Conservation (phyloP, 208 protist genomes). For the Leishmania guyanensis region DNA sequence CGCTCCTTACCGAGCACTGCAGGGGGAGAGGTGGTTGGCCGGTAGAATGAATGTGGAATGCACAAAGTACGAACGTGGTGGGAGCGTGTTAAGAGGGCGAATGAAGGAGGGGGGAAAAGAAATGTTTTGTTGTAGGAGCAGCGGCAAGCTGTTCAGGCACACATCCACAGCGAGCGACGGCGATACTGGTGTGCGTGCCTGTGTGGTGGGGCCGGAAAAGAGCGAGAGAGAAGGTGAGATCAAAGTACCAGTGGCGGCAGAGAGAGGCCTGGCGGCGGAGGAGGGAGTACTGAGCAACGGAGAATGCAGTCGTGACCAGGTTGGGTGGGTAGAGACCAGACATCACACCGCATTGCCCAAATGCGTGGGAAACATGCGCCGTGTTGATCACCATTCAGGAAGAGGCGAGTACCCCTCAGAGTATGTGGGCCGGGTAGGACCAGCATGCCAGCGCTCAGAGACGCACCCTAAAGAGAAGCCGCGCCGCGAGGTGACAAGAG, state of each 20-base stretch:
- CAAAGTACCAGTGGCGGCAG: neutral
- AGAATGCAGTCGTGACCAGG: neutral
- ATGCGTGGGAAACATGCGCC: neutral
- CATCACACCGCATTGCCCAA: too few species aligned
- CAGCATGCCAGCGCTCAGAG: neutral
- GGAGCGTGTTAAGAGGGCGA: neutral
- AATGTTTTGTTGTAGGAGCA: neutral
- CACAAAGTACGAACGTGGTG: neutral
- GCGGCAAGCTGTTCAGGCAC: neutral
- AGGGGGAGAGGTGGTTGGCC: neutral
- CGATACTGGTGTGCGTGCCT: neutral
- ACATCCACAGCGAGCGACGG: neutral
- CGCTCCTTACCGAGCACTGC: slow-evolving; percentile 13
- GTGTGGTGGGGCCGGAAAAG: neutral
- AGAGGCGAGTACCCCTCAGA: neutral
- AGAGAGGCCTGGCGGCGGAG: neutral
- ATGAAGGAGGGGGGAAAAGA: neutral
- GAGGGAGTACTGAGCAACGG: neutral
- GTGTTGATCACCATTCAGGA: neutral
- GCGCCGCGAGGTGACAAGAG: neutral
- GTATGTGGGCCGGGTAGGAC: neutral
- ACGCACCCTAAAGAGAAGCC: neutral
- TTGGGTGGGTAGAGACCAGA: neutral
- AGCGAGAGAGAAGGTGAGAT: neutral
- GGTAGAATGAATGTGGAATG: neutral